A percentile compares a stretch with the other conserved stretches of the same genome.
phyloP scores from a whole-genome alignment of 2,329 filamentous ascomycete species.

The Paracoccidioides brasiliensis region DNA sequence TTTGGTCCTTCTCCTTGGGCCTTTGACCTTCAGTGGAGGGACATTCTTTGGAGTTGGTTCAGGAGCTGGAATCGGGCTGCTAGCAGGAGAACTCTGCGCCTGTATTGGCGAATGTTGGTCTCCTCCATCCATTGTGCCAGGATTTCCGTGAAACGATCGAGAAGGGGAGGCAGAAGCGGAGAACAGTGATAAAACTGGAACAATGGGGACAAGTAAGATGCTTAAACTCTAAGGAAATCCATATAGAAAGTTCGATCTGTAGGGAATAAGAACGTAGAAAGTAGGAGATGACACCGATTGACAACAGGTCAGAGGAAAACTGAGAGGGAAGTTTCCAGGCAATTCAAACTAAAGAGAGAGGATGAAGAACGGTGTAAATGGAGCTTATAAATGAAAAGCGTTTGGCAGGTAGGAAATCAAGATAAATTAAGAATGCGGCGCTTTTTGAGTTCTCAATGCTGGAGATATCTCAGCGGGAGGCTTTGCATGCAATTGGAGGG shows the following conservation, averaged over 20 bases:
- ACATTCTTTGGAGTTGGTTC: constrained; percentile 13
- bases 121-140: background rate
- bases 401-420: background rate
- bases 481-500: background rate
- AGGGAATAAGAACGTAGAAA: background rate
- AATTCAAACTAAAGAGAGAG: background rate
- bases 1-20: constrained; percentile 61
- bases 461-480: background rate
- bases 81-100: background rate
- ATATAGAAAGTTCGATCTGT: background rate
- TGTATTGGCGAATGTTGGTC: background rate
- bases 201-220: background rate
- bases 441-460: background rate
- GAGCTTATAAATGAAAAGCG: background rate
- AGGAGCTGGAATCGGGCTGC: background rate
- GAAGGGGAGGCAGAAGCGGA: background rate
- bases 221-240: background rate
- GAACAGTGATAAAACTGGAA: background rate
- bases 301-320: background rate
- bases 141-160: background rate
- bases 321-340: background rate
- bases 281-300: background rate
- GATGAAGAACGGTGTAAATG: background rate
- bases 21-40: constrained; percentile 14
- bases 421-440: background rate